Evolutionary conservation across 352 stramenopile genomes (phyloP).

Genomic region (Globisporangium uncinulatum): DNA sequence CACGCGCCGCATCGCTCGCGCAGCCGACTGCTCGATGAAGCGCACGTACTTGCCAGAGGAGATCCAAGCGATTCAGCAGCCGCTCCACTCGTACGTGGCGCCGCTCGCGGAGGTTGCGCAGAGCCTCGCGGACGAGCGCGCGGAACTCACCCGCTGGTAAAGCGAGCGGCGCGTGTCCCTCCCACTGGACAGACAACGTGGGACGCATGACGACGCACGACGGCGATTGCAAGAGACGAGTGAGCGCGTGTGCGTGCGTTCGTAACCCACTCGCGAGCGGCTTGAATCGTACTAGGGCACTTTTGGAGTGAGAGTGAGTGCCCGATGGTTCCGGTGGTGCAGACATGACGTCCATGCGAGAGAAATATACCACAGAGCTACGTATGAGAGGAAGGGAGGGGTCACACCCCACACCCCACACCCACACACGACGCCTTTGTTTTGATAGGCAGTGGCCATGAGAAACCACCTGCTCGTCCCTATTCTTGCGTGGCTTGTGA

Average conservation of each 20-base stretch:
- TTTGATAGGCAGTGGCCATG: no score
- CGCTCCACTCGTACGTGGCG: slow-evolving; percentile 66
- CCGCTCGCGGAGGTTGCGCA: slow-evolving; percentile 53
- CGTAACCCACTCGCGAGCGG: neutral
- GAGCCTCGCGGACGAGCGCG: slow-evolving; percentile 64
- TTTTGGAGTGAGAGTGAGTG: no score
- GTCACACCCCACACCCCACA: no score
- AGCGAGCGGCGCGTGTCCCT: slow-evolving; percentile 1
- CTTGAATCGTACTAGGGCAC: neutral
- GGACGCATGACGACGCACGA: slow-evolving; percentile 5
- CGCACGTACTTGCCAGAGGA: slow-evolving; percentile 81
- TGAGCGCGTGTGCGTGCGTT: neutral
- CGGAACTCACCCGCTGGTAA: slow-evolving; percentile 83
- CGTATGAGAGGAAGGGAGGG: no score
- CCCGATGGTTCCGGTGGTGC: no score
- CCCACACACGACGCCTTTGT: no score
- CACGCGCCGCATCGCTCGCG: slow-evolving; percentile 77
- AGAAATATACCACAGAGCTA: no score
- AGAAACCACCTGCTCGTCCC: no score
- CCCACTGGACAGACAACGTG: neutral
- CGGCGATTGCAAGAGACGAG: neutral
- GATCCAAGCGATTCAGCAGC: slow-evolving; percentile 82
- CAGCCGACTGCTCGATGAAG: slow-evolving; percentile 81
- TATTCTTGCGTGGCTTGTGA: no score
- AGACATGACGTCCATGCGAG: no score